phyloP scores from a whole-genome alignment of 768 basidiomycete species.

The Mycena vitilis region DNA sequence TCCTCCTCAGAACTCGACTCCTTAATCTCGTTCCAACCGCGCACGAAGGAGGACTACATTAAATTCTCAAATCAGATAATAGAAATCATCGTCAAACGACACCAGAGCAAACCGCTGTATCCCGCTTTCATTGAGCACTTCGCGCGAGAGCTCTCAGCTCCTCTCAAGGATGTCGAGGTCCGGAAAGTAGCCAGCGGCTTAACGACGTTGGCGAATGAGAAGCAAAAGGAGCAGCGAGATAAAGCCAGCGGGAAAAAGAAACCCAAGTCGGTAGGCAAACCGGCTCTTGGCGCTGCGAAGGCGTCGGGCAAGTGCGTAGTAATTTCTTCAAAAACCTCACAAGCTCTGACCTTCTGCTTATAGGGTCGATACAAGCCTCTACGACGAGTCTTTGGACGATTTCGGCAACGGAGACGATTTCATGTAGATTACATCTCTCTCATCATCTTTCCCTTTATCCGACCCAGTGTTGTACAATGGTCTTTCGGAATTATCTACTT shows the following conservation, averaged over 20 bases:
- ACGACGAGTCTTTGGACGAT: conserved; percentile 93
- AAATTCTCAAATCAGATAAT: conserved; percentile 79
- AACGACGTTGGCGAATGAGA: conserved; percentile 93
- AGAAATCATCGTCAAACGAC: conserved; percentile 79
- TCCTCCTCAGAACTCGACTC: conserved; percentile 75
- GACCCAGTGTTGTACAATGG: conserved; percentile 28
- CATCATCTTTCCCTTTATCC: conserved; percentile 2
- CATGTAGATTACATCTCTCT: conserved; percentile 70
- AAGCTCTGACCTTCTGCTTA: conserved; percentile 20
- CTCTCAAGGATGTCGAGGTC: conserved; percentile 91
- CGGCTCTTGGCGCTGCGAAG: conserved; percentile 81
- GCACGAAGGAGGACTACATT: conserved; percentile 90
- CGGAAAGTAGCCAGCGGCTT: conserved; percentile 88
- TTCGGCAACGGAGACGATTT: conserved; percentile 85
- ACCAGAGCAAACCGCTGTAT: conserved; percentile 87
- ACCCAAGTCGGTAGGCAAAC: conserved; percentile 75
- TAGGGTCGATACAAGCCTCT: conserved; percentile 82
- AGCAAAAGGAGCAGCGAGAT: conserved; percentile 91
- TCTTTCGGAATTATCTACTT: conserved; percentile 28
- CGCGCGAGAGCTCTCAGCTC: conserved; percentile 76
- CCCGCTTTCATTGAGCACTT: conserved; percentile 87
- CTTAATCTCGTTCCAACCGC: conserved; percentile 82
- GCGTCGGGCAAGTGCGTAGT: conserved; percentile 65
- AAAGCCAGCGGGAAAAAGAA: conserved; percentile 94
- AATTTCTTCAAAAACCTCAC: not conserved